Conservation (phyloP, 1,139 yeast species). For the Candida tropicalis region DNA sequence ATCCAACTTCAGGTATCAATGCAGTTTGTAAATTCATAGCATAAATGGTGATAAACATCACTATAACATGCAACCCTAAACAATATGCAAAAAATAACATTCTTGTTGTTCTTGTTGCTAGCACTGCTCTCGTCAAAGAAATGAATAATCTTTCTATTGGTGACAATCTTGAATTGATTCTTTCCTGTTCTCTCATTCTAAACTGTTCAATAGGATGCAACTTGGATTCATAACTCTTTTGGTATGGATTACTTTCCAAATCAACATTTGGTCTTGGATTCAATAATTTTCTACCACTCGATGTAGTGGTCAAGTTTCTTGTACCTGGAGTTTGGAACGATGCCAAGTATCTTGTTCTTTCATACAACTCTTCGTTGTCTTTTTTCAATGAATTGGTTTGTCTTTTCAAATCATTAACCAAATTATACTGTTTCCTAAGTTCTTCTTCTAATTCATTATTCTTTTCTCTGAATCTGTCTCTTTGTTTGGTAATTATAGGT, state of each 20-base stretch:
- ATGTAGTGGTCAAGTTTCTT: conserved; percentile 19
- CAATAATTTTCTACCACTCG: conserved; percentile 23
- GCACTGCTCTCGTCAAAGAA: conserved; percentile 69
- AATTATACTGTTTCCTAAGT: conserved; percentile 57
- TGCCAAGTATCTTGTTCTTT: conserved; percentile 76
- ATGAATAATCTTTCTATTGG: conserved; percentile 81
- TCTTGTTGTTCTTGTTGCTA: conserved; percentile 74
- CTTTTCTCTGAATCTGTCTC: conserved; percentile 85
- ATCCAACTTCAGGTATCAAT: conserved; percentile 53
- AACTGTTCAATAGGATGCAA: conserved; percentile 85
- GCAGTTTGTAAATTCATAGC: conserved; percentile 52
- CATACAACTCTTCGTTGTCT: conserved; percentile 81
- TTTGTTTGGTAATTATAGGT: conserved; percentile 90
- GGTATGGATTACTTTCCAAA: conserved; percentile 61
- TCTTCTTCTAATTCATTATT: conserved; percentile 86
- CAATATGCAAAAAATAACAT: conserved; percentile 76
- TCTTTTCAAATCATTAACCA: conserved; percentile 61
- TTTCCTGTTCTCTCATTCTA: conserved; percentile 73
- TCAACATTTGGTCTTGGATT: conserved; percentile 46
- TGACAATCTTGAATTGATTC: conserved; percentile 72
- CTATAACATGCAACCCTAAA: conserved; percentile 70
- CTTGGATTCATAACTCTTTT: conserved; percentile 70
- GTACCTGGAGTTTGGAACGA: conserved; percentile 32
- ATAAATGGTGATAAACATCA: conserved; percentile 65
- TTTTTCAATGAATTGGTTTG: conserved; percentile 65